A percentile compares a stretch with the other conserved stretches of the same genome.
Conservation (phyloP, 1,284 basidiomycete genomes). For the Papiliotrema fonsecae region DNA sequence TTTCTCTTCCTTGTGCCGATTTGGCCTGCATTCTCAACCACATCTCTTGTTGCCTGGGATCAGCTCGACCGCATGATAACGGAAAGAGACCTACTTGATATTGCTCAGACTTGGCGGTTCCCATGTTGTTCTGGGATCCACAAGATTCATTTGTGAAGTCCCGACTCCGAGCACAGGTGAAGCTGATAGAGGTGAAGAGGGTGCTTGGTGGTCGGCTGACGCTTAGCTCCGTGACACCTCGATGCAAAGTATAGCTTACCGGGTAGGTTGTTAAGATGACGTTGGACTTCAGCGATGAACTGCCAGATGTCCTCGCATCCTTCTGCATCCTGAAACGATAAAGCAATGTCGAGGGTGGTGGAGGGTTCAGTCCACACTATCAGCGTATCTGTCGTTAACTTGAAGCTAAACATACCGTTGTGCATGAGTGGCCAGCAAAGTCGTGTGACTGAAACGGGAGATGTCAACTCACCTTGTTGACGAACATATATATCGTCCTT, state of each 20-base stretch:
- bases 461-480: constrained; percentile 68
- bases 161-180: constrained; percentile 31
- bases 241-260: constrained; percentile 13
- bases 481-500: constrained; percentile 79
- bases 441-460: not conserved
- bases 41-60: constrained; percentile 36
- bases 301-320: constrained; percentile 97
- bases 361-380: constrained; percentile 96
- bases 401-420: too few relatives aligned
- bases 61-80: not conserved
- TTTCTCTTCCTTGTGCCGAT: constrained; percentile 52
- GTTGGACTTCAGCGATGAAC: constrained; percentile 93
- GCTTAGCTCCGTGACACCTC: not conserved
- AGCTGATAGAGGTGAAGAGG: constrained; percentile 34
- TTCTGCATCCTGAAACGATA: constrained; percentile 94
- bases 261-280: constrained; percentile 36
- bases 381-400: constrained; percentile 68
- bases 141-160: not conserved
- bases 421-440: too few relatives aligned
- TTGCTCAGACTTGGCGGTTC: constrained; percentile 36
- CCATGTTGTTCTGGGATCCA: constrained; percentile 20
- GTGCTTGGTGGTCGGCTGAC: constrained; percentile 23
- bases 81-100: constrained; percentile 25
- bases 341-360: constrained; percentile 87
- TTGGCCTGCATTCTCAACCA: constrained; percentile 41